A percentile compares a stretch with the other conserved stretches of the same genome.
These are phyloP conservation scores for Saccharum officinarum DNA, from an alignment of 176 grass and related monocot species.

Conservation along the genomic window DNA sequence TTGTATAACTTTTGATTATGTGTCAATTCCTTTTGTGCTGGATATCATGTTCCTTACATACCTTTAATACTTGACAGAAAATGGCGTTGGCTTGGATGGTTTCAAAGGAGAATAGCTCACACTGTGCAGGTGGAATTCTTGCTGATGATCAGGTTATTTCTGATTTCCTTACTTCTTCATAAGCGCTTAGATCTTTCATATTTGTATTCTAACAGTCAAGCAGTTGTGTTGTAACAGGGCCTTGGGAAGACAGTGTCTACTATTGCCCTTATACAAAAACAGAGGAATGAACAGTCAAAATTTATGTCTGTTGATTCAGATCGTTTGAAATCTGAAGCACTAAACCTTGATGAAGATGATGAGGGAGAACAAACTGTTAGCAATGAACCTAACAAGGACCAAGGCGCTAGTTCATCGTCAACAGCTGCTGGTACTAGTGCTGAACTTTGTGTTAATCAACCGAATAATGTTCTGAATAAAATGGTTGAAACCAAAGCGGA, in stretches of 20 bases:
- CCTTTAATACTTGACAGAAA: conserved; percentile 68
- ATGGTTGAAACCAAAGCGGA: conserved; percentile 33
- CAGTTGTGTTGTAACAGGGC: conserved; percentile 64
- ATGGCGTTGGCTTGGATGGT: conserved; percentile 99
- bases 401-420: conserved; percentile 31
- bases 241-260: conserved; percentile 97
- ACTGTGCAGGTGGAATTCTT: conserved; percentile 96
- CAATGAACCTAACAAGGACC: conserved; percentile 34
- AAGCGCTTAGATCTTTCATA: conserved; percentile 10
- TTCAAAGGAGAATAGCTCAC: conserved; percentile 87
- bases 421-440: conserved; percentile 11
- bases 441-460: conserved; percentile 20
- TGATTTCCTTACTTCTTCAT: conserved; percentile 17
- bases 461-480: conserved; percentile 35
- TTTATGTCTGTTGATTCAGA: conserved; percentile 80
- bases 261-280: conserved; percentile 93
- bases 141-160: conserved; percentile 97
- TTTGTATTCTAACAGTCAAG: conserved; percentile 34
- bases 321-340: conserved; percentile 72
- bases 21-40: conserved; percentile 27
- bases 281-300: conserved; percentile 75
- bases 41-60: conserved; percentile 16
- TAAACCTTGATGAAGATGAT: conserved; percentile 92
- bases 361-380: conserved; percentile 35
- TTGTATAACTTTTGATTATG: conserved; percentile 6